Conservation (phyloP, 192 early-diverging fungal genomes). For the Coemansia sp. region DNA sequence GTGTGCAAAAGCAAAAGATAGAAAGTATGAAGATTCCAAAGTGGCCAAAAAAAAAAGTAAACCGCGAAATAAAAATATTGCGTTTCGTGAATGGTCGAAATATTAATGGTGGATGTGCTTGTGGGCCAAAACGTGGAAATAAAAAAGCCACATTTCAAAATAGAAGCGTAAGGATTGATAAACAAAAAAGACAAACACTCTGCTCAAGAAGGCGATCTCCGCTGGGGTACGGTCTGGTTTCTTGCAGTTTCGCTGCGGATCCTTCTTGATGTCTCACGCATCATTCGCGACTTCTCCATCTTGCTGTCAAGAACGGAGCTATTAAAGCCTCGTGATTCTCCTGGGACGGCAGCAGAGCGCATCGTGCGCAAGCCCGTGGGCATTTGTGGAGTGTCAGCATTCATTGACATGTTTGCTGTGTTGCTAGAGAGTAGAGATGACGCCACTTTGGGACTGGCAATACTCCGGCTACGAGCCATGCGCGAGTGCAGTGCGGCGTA, state of each 20-base stretch:
- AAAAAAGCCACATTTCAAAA: too few species aligned
- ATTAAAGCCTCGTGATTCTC: conserved; percentile 14
- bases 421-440: conserved; percentile 10
- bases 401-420: neutral
- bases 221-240: conserved; percentile 45
- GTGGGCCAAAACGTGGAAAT: conserved; percentile 1
- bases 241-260: conserved; percentile 18
- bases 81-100: too few species aligned
- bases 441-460: conserved; percentile 38
- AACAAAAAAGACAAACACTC: conserved; percentile 5
- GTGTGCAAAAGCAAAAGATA: neutral
- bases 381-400: conserved; percentile 12
- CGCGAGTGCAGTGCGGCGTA: conserved; percentile 49
- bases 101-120: neutral
- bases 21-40: too few species aligned
- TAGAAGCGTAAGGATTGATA: too few species aligned
- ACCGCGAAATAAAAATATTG: too few species aligned
- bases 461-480: conserved; percentile 34
- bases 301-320: conserved; percentile 30
- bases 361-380: conserved; percentile 18
- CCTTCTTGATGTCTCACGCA: conserved; percentile 35
- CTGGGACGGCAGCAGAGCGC: conserved; percentile 5
- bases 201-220: conserved; percentile 16
- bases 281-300: conserved; percentile 29
- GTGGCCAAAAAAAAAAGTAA: neutral